Base-by-base conservation (phyloP, 2,329 filamentous ascomycete species). In the Trichoderma breve region DNA sequence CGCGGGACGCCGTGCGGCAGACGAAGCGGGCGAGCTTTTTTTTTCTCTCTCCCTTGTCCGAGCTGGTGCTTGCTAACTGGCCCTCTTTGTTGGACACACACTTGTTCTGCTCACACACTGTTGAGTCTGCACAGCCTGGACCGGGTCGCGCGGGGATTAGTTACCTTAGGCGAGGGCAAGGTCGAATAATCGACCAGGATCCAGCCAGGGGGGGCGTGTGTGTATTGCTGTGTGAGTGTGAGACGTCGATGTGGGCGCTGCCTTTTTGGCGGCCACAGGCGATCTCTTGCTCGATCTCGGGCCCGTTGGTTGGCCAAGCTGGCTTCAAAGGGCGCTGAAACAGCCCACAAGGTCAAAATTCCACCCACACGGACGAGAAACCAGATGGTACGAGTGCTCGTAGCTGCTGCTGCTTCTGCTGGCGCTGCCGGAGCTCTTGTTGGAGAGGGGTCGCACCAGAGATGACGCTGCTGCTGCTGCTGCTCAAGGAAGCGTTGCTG, bases 1-100 rank as follows among this genome's bases (percentile, higher is more conserved):
- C 79, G 80, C 75, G 77, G 74, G 78, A 79, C 77, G 77, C 77
- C 77, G 78, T 71, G 79, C 78, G 77, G 76, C 75, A 76, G 78
- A 78, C 34, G 34, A 73, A 78, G 78, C 77, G 77, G 77, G 79
- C 78, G 77, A 80, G 78, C 80, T 82, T 78, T 79, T 78, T 79
- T 69, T 69, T 78, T 75, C 69, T 78, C 75, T 76, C 76, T 76
- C 78, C 79, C 78, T 73, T 73, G 76, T 76, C 75, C 55, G 76
- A 75, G 78, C 78, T 79, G 72, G 77, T 77, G 75, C 76, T 77
- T 77, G 71, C 34, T 71, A 60, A 63, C 70, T 67, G 70, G 69
- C 73, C 67, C 72, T 72, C 72, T 75, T 75, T 67, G 73, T 74
- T 74, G 74, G 72, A 58, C 69, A 63, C 69, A 65, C 69, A 63